Base-by-base conservation (phyloP, 306 rosid genomes). In the Fragaria vesca region DNA sequence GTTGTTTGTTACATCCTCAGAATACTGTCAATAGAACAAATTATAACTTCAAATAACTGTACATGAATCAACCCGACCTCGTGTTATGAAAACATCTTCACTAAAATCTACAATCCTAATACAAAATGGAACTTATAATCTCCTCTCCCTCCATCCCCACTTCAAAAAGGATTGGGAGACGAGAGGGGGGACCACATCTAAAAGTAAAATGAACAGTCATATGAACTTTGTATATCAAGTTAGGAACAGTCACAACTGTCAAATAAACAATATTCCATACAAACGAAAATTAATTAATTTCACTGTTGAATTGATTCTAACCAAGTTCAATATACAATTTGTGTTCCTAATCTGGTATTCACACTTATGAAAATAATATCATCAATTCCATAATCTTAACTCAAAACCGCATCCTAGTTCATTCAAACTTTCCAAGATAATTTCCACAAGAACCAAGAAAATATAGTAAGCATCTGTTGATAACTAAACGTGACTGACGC, bases 401-500 rank as follows among this genome's bases (percentile, higher is more conserved):
- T 20, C 1, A 40, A 11, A n/a, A 1, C 32, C 5, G 52, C 3
- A 8, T 10, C 52, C 21, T 21, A 43, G 52, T n/a, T 52, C 20
- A 72, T 1, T 51, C 34, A 38, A 34, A 32, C 24, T 72, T 51
- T 9, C n/a, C 30, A 28, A 2, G 11, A 12, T 51, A 52, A 52
- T 18, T 8, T 10, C 15, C 67, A 3, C 15, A 36, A 16, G 62
- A 55, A 73, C 66, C 76, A 73, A 73, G 26, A 73, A n/a, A 73
- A 15, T 6, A 10, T 21, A 73, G 58, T 55, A 36, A 61, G 47
- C 74, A 75, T 66, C 70, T 72, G 45, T 52, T 54, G 26, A 61
- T 47, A 18, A 65, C 50, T 26, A 79, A 73, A 16, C 45, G 51
- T 17, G 57, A 66, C 74, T n/a, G 62, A 70, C 66, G 65, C 60